Evolutionary conservation across 1,284 basidiomycete species (phyloP), one percentile per base, ranked within the genome.

Genomic region (Serendipita sp.): DNA sequence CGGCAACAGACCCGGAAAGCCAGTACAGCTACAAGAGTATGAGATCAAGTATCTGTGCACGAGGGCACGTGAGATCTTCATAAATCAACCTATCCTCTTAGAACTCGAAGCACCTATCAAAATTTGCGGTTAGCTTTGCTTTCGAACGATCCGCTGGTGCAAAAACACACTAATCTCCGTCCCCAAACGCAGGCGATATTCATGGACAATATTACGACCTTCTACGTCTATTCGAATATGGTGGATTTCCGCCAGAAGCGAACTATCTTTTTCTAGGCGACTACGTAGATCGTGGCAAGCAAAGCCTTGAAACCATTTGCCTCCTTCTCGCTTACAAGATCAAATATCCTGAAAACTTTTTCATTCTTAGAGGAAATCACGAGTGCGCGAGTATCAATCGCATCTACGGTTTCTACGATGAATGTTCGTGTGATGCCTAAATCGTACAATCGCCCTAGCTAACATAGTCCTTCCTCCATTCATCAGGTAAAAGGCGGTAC

Each of bases 321-420:
- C 81, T 89, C 38, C 80, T 93, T 64, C 83, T 93, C 67, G 89
- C 90, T 61, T 93, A 93, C 85, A 93, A 93, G 83, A 95, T 95
- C 83, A 95, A 95, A 82, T 95, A 95, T 78, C 93, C 92, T 62
- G 92, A 95, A 82, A 95, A 95, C 79, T 95, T 95, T 76, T 95
- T 95, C 78, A 91, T 95, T 72, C 81, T 95, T 66, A 82, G 92
- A 69, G 92, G 92, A 70, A 95, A 94, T 77, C 92, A 95, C 74
- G 92, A 94, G 75, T 93, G 91, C 72, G 92, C 93, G 67, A 91
- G 86, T 73, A 93, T 94, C 76, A 94, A 94, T 77, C 82, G 92
- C 74, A 93, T 95, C 75, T 95, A 95, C 74, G 93, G 92, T 67
- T 95, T 95, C 76, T 95, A 95, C 75, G 93, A 95, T 72, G 92